These are phyloP conservation scores for Dentipellis sp. DNA, from an alignment of 768 basidiomycete genomes.

Conservation along the genomic window DNA sequence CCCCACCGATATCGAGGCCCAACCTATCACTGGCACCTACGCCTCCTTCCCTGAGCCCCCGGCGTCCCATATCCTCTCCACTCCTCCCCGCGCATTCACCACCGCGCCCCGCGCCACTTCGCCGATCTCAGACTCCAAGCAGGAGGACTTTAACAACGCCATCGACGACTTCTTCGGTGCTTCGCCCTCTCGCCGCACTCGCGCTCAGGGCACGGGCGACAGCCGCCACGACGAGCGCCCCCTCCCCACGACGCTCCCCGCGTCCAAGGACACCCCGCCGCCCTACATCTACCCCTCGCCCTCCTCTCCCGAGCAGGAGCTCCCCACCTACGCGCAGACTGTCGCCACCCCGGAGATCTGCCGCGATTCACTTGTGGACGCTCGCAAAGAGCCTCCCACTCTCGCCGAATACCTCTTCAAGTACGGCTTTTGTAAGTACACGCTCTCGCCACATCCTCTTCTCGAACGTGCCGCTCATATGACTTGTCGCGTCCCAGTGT, in stretches of 20 bases:
- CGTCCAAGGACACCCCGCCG: background rate
- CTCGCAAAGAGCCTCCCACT: slow-evolving; percentile 30
- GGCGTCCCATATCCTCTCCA: background rate
- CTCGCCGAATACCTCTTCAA: slow-evolving; percentile 41
- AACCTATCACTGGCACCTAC: background rate
- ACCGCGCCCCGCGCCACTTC: background rate
- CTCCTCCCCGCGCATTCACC: background rate
- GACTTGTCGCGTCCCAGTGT: slow-evolving; percentile 24
- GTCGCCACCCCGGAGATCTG: background rate
- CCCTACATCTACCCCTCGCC: slow-evolving; percentile 2
- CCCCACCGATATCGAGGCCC: background rate
- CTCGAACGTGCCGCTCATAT: background rate
- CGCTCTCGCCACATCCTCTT: too few species aligned
- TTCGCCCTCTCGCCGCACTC: background rate
- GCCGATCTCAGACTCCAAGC: background rate
- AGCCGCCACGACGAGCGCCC: slow-evolving; percentile 2
- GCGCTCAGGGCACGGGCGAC: background rate
- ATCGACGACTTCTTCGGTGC: slow-evolving; percentile 3
- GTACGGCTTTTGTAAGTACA: slow-evolving; percentile 38
- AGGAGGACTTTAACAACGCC: background rate
- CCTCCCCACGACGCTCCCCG: background rate
- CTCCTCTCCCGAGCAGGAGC: slow-evolving; percentile 11
- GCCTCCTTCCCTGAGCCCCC: background rate
- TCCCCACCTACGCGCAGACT: slow-evolving; percentile 24
- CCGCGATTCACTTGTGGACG: background rate